phyloP scores from a whole-genome alignment of 208 protist species.

The Leishmania tarentolae region DNA sequence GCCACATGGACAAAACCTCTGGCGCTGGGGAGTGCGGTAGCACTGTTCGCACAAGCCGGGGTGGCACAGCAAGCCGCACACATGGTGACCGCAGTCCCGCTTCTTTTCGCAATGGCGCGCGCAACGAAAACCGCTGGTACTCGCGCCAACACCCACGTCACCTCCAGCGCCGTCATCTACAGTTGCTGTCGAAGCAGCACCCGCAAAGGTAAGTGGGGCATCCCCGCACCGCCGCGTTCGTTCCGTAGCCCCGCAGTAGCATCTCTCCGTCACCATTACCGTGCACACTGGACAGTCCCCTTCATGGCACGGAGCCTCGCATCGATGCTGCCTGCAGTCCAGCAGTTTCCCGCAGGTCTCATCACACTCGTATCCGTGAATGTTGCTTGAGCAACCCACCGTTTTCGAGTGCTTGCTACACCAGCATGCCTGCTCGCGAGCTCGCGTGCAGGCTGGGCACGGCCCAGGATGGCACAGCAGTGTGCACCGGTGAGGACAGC shows the following conservation, averaged over 20 bases:
- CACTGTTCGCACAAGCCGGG: conserved; percentile 71
- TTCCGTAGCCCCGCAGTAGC: conserved; percentile 86
- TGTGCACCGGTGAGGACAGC: conserved; percentile 75
- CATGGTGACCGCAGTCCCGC: conserved; percentile 87
- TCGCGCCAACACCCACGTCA: not conserved
- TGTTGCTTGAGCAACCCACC: conserved; percentile 78
- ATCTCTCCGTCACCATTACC: conserved; percentile 55
- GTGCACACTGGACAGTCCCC: conserved; percentile 86
- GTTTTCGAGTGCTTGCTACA: conserved; percentile 69
- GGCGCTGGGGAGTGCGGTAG: conserved; percentile 50
- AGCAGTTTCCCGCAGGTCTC: conserved; percentile 72
- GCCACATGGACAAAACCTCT: conserved; percentile 54
- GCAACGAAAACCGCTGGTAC: conserved; percentile 45
- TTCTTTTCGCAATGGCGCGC: conserved; percentile 46
- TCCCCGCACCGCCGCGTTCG: conserved; percentile 47
- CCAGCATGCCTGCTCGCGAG: conserved; percentile 73
- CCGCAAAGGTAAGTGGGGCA: not conserved
- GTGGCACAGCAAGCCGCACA: conserved; percentile 77
- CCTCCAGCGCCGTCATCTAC: not conserved
- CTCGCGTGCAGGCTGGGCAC: conserved; percentile 69
- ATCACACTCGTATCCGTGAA: conserved; percentile 74
- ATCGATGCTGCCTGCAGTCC: conserved; percentile 83
- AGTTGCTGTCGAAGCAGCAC: not conserved
- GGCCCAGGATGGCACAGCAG: conserved; percentile 84
- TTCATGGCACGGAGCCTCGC: conserved; percentile 82